These are phyloP conservation scores for Solanum peruvianum DNA, from an alignment of 257 asterid species.

Conservation along the genomic window DNA sequence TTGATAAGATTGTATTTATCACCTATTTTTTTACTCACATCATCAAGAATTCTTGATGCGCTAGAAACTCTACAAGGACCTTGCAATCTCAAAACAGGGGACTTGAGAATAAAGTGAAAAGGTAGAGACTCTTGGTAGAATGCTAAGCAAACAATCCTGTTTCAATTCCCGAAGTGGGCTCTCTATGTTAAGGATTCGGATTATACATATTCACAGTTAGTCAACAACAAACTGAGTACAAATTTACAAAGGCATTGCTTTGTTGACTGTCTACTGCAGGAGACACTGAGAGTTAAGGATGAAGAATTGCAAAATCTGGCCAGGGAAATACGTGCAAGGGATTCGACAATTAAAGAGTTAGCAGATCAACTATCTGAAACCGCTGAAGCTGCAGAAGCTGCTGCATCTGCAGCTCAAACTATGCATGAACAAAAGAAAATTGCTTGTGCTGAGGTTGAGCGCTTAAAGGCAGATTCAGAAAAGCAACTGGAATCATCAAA, in stretches of 20 bases:
- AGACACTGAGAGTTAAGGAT: conserved; percentile 93
- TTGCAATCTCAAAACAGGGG: background rate
- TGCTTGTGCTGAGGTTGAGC: conserved; percentile 72
- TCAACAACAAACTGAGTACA: background rate
- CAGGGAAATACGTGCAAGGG: conserved; percentile 80
- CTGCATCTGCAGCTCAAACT: conserved; percentile 92
- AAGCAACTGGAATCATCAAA: conserved; percentile 43
- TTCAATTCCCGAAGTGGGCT: background rate
- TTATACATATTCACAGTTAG: background rate
- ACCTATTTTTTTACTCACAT: background rate
- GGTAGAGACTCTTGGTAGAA: background rate
- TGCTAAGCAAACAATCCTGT: background rate
- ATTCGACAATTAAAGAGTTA: conserved; percentile 76
- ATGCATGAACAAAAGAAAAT: conserved; percentile 93
- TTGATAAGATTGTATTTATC: background rate
- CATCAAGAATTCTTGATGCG: background rate
- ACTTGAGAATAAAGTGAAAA: background rate
- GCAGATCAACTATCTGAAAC: conserved; percentile 89
- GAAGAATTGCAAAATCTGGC: conserved; percentile 96
- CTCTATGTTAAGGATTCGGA: background rate
- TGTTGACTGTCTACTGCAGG: conserved; percentile 37
- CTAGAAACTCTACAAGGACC: background rate
- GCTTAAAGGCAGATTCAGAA: conserved; percentile 47
- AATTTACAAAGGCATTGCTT: background rate
- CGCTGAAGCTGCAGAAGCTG: conserved; percentile 96